Evolutionary conservation across 345 rosid genomes (phyloP).

Genomic region (Eucalyptus pauciflora): DNA sequence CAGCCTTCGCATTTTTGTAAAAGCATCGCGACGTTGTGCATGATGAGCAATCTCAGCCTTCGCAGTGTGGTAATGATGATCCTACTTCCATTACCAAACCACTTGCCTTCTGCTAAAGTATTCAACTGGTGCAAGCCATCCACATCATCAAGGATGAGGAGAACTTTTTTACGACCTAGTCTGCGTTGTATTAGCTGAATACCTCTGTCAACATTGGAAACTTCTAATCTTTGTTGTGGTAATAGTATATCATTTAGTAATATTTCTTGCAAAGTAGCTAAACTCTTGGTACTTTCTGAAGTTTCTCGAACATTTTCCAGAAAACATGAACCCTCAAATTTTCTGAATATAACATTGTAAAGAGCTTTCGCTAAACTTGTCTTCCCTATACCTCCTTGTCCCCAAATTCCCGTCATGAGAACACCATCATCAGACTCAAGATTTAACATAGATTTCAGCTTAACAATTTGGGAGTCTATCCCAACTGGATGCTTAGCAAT

Average conservation of each 20-base stretch:
- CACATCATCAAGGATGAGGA: background rate
- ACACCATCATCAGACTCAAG: background rate
- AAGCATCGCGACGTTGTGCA: too few relatives aligned
- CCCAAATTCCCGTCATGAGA: background rate
- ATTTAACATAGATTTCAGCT: background rate
- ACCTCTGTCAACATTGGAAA: rapidly evolving
- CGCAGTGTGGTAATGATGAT: background rate
- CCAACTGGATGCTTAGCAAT: too few relatives aligned
- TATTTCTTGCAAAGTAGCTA: background rate
- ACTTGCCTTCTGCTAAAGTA: background rate
- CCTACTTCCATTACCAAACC: background rate
- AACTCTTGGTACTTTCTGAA: rapidly evolving
- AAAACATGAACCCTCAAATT: background rate
- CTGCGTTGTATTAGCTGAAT: background rate
- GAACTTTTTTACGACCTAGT: background rate
- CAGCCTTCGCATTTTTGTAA: background rate
- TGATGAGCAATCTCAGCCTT: too few relatives aligned
- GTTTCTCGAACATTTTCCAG: background rate
- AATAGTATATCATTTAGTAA: background rate
- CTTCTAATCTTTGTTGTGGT: background rate
- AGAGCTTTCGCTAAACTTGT: background rate
- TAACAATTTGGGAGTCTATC: background rate
- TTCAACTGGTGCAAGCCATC: background rate
- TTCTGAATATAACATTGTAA: background rate
- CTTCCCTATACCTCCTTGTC: background rate